Evolutionary conservation across 2,329 filamentous ascomycete genomes (phyloP), one percentile per base, ranked within the genome.

Genomic region (Tolypocladium ophioglossoides): DNA sequence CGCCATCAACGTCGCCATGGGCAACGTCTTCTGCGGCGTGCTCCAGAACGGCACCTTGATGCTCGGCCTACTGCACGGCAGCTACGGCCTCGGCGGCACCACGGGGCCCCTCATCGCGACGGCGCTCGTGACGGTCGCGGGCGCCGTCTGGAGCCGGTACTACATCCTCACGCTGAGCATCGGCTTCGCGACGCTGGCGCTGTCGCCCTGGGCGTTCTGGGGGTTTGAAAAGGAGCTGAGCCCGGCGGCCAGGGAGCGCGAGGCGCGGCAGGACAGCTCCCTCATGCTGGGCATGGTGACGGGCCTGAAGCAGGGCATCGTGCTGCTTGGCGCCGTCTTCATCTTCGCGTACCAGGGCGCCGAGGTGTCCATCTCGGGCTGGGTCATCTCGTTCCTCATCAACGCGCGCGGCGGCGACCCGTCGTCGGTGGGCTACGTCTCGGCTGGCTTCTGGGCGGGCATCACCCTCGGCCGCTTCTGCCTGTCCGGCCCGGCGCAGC

Each of bases 271-370:
- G 6, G 55, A 60, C 39, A 61, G 62, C 39, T 32, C 50, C 24
- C 63, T 69, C 44, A 58, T 75, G 27, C 61, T 68, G 11, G 72
- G 71, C 51, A 75, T 80, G 74, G 62, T 78, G 50, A 58, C 78
- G 63, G 72, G 74, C 57, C 66, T 79, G 65, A 70, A 73, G 69
- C 63, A 75, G 72, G 66, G 80, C 35, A 77, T 84, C 5, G 88
- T 91, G 0, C 69, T 94, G 1, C 76, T 94, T 0, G 87, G 88
- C 3, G 85, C 89, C 0, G 68, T 89, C 11, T 94, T 94, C 73
- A 87, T 94, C 67, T 94, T 95, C 67, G 82, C 84, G 30, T 95
- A 95, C 68, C 88, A 94, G 69, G 89, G 89, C 37, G 86, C 87
- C 38, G 89, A 95, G 69, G 89, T 95, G 18, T 85, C 84, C 55